Percentiles rank a stretch among this genome's conserved stretches.
phyloP scores from a whole-genome alignment of 2,329 filamentous ascomycete genomes.

The Emericellopsis cladophorae region DNA sequence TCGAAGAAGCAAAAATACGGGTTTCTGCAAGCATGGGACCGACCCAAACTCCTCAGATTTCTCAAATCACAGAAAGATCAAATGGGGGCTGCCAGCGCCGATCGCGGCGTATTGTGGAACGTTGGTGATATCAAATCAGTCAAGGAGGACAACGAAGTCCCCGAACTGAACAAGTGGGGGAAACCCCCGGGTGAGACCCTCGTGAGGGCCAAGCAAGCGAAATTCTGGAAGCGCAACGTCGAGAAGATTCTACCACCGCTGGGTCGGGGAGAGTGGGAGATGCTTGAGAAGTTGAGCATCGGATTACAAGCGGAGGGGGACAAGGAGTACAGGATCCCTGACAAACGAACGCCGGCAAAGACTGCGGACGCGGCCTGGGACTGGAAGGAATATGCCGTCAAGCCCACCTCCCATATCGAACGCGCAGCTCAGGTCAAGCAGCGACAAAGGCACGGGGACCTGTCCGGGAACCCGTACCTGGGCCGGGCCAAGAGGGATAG shows the following conservation, averaged over 20 bases:
- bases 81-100: conserved; percentile 8
- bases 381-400: conserved; percentile 28
- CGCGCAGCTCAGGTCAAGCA: not conserved
- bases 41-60: conserved; percentile 26
- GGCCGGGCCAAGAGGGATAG: not conserved
- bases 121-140: conserved; percentile 11
- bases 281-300: conserved; percentile 30
- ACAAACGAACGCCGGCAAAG: not conserved
- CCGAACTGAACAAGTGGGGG: conserved; percentile 34
- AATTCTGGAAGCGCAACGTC: conserved; percentile 32
- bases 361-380: conserved; percentile 14
- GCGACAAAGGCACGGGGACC: not conserved
- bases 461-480: not conserved
- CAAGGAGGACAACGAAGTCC: conserved; percentile 22
- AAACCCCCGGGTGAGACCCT: conserved; percentile 25
- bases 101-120: too few relatives aligned
- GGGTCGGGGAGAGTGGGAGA: conserved; percentile 39
- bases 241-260: conserved; percentile 42
- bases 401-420: not conserved
- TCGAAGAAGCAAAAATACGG: conserved; percentile 2
- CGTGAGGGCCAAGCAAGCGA: conserved; percentile 26
- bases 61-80: conserved; percentile 26
- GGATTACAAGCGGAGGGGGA: conserved; percentile 21
- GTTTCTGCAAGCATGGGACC: conserved; percentile 37
- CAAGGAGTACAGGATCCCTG: conserved; percentile 20